Conservation (phyloP, 306 rosid genomes). For the Malus sylvestris region DNA sequence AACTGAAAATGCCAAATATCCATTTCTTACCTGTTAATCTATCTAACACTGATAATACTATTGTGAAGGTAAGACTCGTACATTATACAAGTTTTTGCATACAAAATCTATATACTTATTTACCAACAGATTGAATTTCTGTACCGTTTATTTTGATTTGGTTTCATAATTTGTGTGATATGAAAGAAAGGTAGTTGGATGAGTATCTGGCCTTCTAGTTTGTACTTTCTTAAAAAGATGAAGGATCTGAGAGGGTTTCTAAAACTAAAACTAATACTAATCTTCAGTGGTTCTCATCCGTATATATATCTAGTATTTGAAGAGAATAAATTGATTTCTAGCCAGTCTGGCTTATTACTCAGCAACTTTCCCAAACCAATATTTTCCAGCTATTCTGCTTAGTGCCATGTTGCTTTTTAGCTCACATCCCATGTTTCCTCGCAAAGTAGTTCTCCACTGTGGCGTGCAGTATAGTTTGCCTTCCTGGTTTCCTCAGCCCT, state of each 20-base stretch:
- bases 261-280: neutral
- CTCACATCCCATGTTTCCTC: neutral
- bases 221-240: neutral
- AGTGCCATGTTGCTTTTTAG: neutral
- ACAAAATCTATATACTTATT: neutral
- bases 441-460: neutral
- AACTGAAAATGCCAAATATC: conserved; percentile 89
- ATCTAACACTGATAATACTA: conserved; percentile 49
- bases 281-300: neutral
- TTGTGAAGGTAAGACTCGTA: conserved; percentile 67
- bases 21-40: conserved; percentile 89
- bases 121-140: neutral
- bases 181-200: neutral
- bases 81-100: neutral
- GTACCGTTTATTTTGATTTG: neutral
- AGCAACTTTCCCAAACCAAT: neutral
- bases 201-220: neutral
- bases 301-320: neutral
- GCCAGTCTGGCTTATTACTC: neutral
- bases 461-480: neutral
- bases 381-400: neutral
- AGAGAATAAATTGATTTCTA: neutral
- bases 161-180: neutral
- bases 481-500: neutral
- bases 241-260: neutral